A percentile compares a stretch with the other conserved stretches of the same genome.
phyloP scores from a whole-genome alignment of 495 filamentous ascomycete species.

The Penicillium daleae region DNA sequence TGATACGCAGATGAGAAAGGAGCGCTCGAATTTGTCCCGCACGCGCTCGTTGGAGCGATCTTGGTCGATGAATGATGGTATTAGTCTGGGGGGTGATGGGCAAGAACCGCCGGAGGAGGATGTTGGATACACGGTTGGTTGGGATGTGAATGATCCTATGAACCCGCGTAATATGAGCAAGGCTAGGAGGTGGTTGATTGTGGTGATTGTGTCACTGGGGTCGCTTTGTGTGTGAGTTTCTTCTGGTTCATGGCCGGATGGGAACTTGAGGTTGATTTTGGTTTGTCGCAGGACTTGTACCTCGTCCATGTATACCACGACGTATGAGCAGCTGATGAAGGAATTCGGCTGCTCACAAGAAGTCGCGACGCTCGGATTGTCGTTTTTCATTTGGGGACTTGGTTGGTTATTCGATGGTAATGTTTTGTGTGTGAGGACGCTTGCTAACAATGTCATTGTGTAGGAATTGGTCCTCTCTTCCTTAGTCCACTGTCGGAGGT shows the following conservation, averaged over 20 bases:
- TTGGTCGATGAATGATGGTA: conserved; percentile 67
- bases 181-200: conserved; percentile 77
- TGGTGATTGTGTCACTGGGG: conserved; percentile 68
- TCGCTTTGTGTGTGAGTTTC: conserved; percentile 81
- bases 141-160: conserved; percentile 73
- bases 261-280: conserved; percentile 8
- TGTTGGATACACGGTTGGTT: conserved; percentile 63
- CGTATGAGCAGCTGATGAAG: conserved; percentile 78
- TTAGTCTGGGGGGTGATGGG: conserved; percentile 46
- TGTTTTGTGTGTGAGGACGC: conserved; percentile 23
- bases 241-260: neutral
- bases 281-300: conserved; percentile 69
- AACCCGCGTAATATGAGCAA: conserved; percentile 72
- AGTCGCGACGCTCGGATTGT: conserved; percentile 79
- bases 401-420: conserved; percentile 28
- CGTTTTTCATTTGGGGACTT: conserved; percentile 75
- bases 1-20: conserved; percentile 20
- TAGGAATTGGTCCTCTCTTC: conserved; percentile 73
- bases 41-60: conserved; percentile 38
- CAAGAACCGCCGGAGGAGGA: conserved; percentile 14
- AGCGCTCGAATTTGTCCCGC: conserved; percentile 27
- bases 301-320: conserved; percentile 86
- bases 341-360: conserved; percentile 72
- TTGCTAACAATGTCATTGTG: conserved; percentile 12
- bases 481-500: conserved; percentile 67